phyloP scores from a whole-genome alignment of 2,329 filamentous ascomycete genomes.

The Teratosphaeria nubilosa region DNA sequence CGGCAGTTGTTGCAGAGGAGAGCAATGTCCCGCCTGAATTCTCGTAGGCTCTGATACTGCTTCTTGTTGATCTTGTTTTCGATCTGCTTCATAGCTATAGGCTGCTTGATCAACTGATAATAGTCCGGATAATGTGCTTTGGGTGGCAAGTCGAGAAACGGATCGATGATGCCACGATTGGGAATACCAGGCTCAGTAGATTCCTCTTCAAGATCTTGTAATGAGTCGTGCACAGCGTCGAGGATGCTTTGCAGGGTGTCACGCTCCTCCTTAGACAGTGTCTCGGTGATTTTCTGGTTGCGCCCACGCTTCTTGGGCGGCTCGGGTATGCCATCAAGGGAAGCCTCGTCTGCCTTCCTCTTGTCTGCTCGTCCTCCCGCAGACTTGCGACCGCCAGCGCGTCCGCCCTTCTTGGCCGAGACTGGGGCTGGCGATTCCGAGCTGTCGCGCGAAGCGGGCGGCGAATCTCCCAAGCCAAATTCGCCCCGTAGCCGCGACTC shows the following conservation, averaged over 20 bases:
- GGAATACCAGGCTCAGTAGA: conserved; percentile 46
- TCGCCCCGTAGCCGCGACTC: conserved; percentile 45
- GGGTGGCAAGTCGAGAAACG: conserved; percentile 83
- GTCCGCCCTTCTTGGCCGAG: conserved; percentile 62
- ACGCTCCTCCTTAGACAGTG: conserved; percentile 59
- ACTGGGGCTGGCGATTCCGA: conserved; percentile 63
- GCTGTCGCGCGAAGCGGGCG: conserved; percentile 67
- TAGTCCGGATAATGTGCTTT: conserved; percentile 90
- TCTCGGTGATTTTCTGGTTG: conserved; percentile 56
- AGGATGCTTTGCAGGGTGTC: conserved; percentile 70
- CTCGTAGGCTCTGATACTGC: conserved; percentile 72
- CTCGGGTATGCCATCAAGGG: conserved; percentile 56
- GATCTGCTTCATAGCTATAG: conserved; percentile 94
- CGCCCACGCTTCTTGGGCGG: conserved; percentile 66
- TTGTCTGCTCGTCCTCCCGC: conserved; percentile 49
- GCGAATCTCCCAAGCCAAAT: conserved; percentile 55
- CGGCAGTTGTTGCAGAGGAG: conserved; percentile 83
- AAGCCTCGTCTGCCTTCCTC: conserved; percentile 70
- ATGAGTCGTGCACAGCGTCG: conserved; percentile 62
- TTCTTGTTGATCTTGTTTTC: conserved; percentile 92
- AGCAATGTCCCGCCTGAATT: conserved; percentile 73
- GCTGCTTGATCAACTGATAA: conserved; percentile 82
- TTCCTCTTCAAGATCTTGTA: conserved; percentile 79
- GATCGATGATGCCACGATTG: conserved; percentile 78
- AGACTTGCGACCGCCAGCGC: conserved; percentile 53